These are phyloP conservation scores for Simplicillium sp. DNA, from an alignment of 2,329 filamentous ascomycete species.

Conservation along the genomic window DNA sequence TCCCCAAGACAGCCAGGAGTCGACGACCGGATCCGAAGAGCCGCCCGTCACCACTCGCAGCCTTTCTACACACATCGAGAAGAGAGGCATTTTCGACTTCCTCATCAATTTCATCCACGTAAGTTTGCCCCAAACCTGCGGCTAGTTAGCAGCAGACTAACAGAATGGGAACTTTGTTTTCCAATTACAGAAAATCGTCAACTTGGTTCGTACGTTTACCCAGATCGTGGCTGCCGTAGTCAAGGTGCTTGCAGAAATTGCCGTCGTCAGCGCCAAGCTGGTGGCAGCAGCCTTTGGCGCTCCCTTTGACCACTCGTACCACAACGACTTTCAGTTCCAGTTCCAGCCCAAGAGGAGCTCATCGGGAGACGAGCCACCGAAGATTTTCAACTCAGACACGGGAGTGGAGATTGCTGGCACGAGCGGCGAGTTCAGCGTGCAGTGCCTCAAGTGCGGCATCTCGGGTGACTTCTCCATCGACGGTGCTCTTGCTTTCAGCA, in stretches of 20 bases:
- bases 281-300: background rate
- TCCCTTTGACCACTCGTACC: background rate
- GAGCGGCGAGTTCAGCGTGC: background rate
- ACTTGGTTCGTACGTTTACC: background rate
- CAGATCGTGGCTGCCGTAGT: background rate
- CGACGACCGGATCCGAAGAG: background rate
- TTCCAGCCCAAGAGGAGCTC: background rate
- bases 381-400: no score
- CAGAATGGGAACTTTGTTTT: no score
- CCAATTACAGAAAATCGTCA: no score
- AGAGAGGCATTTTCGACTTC: no score
- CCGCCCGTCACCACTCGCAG: no score
- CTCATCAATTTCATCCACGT: no score
- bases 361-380: no score
- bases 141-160: no score
- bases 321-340: background rate
- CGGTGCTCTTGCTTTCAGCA: constrained; percentile 1
- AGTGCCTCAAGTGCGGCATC: constrained; percentile 4
- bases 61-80: no score
- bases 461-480: constrained; percentile 1
- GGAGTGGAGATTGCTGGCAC: no score
- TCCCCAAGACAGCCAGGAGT: background rate
- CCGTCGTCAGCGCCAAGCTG: background rate
- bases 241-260: background rate
- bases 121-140: no score